phyloP scores from a whole-genome alignment of 768 basidiomycete species.

The Brasilioporus rufonigricans region DNA sequence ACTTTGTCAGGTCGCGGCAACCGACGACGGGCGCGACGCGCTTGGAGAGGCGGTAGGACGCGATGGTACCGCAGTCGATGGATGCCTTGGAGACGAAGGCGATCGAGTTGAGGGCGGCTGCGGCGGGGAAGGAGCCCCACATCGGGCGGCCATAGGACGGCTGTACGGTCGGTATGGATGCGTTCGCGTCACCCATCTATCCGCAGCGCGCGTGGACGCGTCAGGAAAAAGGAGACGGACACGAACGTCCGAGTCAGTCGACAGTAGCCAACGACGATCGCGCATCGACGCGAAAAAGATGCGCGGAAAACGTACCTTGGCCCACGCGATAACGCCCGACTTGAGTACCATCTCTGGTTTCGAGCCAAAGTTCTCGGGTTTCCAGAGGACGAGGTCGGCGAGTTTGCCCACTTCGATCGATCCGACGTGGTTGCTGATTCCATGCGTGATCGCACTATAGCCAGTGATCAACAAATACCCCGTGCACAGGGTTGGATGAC shows the following conservation, averaged over 20 bases:
- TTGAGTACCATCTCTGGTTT: slow-evolving; percentile 95
- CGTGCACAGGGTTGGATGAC: too few relatives aligned
- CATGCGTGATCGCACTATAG: slow-evolving; percentile 87
- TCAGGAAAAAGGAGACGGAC: too few relatives aligned
- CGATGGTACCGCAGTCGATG: slow-evolving; percentile 55
- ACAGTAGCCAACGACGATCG: too few relatives aligned
- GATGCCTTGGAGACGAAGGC: slow-evolving; percentile 82
- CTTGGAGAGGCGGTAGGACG: slow-evolving; percentile 69
- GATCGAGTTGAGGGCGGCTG: slow-evolving; percentile 83
- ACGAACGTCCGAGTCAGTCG: too few relatives aligned
- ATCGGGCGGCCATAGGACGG: slow-evolving; percentile 84
- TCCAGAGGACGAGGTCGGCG: slow-evolving; percentile 96
- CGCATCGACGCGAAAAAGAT: too few relatives aligned
- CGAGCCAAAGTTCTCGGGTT: slow-evolving; percentile 88
- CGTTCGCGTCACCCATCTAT: slow-evolving; percentile 94
- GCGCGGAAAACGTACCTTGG: slow-evolving; percentile 73
- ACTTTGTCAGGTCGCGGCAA: slow-evolving; percentile 77
- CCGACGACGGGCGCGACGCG: slow-evolving; percentile 68
- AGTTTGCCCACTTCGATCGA: slow-evolving; percentile 78
- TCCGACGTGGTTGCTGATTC: slow-evolving; percentile 85
- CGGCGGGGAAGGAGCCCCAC: slow-evolving; percentile 82
- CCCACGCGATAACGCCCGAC: slow-evolving; percentile 89
- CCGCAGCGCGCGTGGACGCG: too few relatives aligned
- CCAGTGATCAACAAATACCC: too few relatives aligned
- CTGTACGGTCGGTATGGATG: slow-evolving; percentile 93